phyloP scores from a whole-genome alignment of 2,329 filamentous ascomycete species.

The Xylariaceae sp. region DNA sequence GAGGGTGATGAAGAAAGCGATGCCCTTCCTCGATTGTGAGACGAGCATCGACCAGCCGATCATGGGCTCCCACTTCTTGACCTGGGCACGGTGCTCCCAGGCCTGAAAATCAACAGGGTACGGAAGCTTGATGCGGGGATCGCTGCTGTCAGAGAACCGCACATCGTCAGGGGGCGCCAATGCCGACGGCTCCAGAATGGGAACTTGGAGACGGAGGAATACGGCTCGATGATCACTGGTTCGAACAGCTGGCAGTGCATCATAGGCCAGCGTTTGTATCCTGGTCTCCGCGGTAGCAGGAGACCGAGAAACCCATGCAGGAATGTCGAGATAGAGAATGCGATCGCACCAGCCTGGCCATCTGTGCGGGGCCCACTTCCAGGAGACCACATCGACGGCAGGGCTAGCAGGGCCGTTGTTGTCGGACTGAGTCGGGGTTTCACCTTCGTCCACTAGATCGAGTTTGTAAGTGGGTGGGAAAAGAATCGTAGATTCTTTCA shows the following conservation, averaged over 20 bases:
- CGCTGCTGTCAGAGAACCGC: conserved; percentile 1
- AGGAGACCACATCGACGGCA: conserved; percentile 42
- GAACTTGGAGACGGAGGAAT: conserved; percentile 63
- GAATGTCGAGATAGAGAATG: conserved; percentile 68
- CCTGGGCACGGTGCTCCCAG: conserved; percentile 43
- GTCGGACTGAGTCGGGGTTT: conserved; percentile 14
- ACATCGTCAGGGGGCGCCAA: conserved; percentile 33
- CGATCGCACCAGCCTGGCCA: conserved; percentile 94
- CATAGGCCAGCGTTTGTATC: conserved; percentile 60
- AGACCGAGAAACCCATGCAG: conserved; percentile 42
- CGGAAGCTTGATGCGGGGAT: conserved; percentile 38
- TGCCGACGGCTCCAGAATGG: conserved; percentile 43
- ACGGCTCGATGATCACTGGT: conserved; percentile 87
- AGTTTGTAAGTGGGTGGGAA: conserved; percentile 98
- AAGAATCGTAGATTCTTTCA: conserved; percentile 65
- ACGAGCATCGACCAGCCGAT: conserved; percentile 52
- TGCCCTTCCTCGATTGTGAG: conserved; percentile 49
- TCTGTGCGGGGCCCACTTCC: conserved; percentile 73
- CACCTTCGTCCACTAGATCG: conserved; percentile 23
- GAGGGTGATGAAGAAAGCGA: conserved; percentile 40
- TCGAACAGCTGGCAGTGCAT: conserved; percentile 69
- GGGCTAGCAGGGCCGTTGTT: conserved; percentile 7
- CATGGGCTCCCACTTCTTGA: conserved; percentile 33
- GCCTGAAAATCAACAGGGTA: conserved; percentile 50
- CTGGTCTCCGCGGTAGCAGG: conserved; percentile 19